Conservation (phyloP, 2,329 filamentous ascomycete species). For the Colletotrichum neosansevieriae region DNA sequence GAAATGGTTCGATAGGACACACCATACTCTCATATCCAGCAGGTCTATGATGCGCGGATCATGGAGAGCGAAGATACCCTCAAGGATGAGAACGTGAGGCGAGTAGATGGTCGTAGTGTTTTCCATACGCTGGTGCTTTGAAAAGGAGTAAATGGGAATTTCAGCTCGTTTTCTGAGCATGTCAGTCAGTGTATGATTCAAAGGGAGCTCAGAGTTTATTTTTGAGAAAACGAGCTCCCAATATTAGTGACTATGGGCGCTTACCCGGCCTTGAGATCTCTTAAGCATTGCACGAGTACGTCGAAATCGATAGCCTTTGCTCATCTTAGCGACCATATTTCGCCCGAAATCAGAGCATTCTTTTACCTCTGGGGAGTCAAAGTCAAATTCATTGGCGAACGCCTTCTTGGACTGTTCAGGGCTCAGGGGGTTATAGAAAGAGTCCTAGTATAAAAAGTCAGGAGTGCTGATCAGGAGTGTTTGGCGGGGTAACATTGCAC, state of each 20-base stretch:
- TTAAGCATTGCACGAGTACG: conserved; percentile 80
- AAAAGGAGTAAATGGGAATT: conserved; percentile 95
- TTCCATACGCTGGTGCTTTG: conserved; percentile 84
- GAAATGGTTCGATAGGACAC: neutral
- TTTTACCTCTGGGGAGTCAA: conserved; percentile 82
- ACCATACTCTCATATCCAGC: conserved; percentile 84
- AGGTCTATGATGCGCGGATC: conserved; percentile 87
- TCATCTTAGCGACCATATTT: conserved; percentile 7
- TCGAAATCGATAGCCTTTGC: conserved; percentile 90
- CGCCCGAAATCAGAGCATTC: neutral
- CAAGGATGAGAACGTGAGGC: conserved; percentile 92
- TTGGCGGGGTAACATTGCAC: conserved; percentile 44
- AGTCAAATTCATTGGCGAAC: conserved; percentile 93
- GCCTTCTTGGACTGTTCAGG: conserved; percentile 83
- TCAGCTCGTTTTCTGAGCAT: conserved; percentile 80
- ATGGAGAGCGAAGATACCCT: conserved; percentile 95
- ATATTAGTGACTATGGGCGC: conserved; percentile 39
- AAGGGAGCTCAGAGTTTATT: too few species aligned
- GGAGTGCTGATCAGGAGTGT: neutral
- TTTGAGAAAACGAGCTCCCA: too few species aligned
- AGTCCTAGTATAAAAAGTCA: conserved; percentile 72
- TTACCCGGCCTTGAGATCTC: conserved; percentile 92
- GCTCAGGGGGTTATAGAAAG: conserved; percentile 93
- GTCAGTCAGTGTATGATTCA: too few species aligned
- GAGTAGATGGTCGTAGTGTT: conserved; percentile 93